Percentiles rank a stretch among this genome's conserved stretches.
Evolutionary conservation across 106 monocot species (phyloP).

Genomic region (Gastrodia elata): DNA sequence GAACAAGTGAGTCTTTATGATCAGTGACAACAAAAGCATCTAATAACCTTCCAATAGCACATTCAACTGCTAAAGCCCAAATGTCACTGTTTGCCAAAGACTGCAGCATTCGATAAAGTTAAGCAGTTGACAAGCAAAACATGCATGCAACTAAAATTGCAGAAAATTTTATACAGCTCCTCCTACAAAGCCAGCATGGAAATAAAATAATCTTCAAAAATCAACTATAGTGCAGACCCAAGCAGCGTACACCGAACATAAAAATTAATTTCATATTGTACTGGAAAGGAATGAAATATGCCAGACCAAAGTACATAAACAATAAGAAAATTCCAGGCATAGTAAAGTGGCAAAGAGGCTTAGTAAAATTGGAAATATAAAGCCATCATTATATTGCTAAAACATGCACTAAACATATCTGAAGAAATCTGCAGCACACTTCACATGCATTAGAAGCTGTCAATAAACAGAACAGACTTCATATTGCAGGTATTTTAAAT

Average conservation of each 20-base stretch:
- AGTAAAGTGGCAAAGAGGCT: not conserved
- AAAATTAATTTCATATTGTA: not conserved
- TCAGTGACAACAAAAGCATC: slow-evolving; percentile 95
- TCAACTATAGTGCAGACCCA: not conserved
- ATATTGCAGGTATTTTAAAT: no score
- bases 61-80: slow-evolving; percentile 87
- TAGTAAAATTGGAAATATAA: not conserved
- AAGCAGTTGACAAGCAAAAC: not conserved
- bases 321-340: not conserved
- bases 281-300: not conserved
- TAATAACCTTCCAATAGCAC: slow-evolving; percentile 64
- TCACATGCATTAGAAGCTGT: no score
- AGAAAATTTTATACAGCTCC: not conserved
- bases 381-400: not conserved
- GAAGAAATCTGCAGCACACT: no score
- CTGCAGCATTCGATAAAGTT: slow-evolving; percentile 28
- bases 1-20: slow-evolving; percentile 71
- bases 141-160: not conserved
- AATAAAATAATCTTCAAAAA: not conserved
- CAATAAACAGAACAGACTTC: no score
- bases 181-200: not conserved
- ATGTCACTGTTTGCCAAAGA: slow-evolving; percentile 50
- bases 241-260: not conserved
- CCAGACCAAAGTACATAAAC: not conserved
- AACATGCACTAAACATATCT: no score